phyloP scores from a whole-genome alignment of 345 rosid genomes.

The Aethionema arabicum region DNA sequence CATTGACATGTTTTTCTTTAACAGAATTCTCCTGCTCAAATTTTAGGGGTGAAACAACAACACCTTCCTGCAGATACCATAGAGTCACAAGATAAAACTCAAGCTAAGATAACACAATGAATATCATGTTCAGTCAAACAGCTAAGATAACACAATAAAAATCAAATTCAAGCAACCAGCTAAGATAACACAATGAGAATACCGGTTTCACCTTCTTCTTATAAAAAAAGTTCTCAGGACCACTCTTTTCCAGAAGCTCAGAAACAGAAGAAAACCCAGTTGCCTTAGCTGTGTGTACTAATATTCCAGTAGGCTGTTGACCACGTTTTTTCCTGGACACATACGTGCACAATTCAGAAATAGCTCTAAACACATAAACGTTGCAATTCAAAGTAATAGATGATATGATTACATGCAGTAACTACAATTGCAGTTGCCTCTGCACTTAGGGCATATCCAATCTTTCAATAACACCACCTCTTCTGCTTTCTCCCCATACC shows the following conservation, averaged over 20 bases:
- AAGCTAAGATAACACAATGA: neutral
- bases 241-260: constrained; percentile 52
- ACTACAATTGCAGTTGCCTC: constrained; percentile 84
- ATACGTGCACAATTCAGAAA: neutral
- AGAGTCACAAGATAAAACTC: constrained; percentile 14
- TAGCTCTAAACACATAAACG: neutral
- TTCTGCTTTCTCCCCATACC: constrained; percentile 73
- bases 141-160: neutral
- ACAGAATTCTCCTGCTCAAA: constrained; percentile 60
- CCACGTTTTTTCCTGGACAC: constrained; percentile 70
- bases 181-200: constrained; percentile 15
- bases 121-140: constrained; percentile 32
- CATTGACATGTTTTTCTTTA: constrained; percentile 27
- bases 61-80: constrained; percentile 40
- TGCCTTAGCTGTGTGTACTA: constrained; percentile 57
- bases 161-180: constrained; percentile 33
- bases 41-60: constrained; percentile 37
- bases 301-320: constrained; percentile 65
- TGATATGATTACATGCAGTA: constrained; percentile 60
- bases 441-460: constrained; percentile 87
- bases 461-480: constrained; percentile 44
- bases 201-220: constrained; percentile 32
- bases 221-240: constrained; percentile 39
- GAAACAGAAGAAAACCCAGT: constrained; percentile 74
- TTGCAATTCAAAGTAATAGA: neutral